A percentile compares a stretch with the other conserved stretches of the same genome.
phyloP scores from a whole-genome alignment of 768 basidiomycete genomes.

The Auriscalpium vulgare region DNA sequence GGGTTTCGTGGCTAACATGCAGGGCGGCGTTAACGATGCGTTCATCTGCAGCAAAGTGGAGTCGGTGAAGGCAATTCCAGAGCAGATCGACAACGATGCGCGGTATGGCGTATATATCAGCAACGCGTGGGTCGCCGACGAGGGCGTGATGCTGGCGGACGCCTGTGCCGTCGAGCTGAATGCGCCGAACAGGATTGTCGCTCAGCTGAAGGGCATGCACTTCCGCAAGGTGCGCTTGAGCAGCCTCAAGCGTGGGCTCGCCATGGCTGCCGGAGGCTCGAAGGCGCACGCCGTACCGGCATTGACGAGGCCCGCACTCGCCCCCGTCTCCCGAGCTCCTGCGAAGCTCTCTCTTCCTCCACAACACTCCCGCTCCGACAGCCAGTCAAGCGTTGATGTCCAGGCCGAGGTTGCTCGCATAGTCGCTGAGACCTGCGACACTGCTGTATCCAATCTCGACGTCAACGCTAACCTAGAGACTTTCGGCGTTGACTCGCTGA shows the following conservation, averaged over 20 bases:
- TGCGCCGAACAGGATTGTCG: slow-evolving; percentile 37
- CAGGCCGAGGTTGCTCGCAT: slow-evolving; percentile 26
- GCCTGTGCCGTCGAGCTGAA: slow-evolving; percentile 39
- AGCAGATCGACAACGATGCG: slow-evolving; percentile 31
- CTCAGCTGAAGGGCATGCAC: slow-evolving; percentile 45
- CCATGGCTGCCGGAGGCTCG: slow-evolving; percentile 22
- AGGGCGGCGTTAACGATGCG: slow-evolving; percentile 39
- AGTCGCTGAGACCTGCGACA: slow-evolving; percentile 34
- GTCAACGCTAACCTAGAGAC: slow-evolving; percentile 11
- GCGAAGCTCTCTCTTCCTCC: neutral
- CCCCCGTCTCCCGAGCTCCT: neutral
- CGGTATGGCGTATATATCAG: slow-evolving; percentile 47
- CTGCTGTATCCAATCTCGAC: slow-evolving; percentile 11
- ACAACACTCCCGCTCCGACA: neutral
- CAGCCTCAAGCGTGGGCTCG: slow-evolving; percentile 40
- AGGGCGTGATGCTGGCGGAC: slow-evolving; percentile 41
- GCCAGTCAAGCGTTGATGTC: slow-evolving; percentile 12
- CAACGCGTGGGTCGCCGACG: slow-evolving; percentile 34
- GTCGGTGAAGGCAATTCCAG: slow-evolving; percentile 37
- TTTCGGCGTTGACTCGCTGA: slow-evolving; percentile 22
- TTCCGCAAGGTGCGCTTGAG: slow-evolving; percentile 50
- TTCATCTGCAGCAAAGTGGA: slow-evolving; percentile 58
- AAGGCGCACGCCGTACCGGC: neutral
- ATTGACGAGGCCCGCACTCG: neutral
- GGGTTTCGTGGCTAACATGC: slow-evolving; percentile 62